Evolutionary conservation across 1,284 basidiomycete species (phyloP).

Genomic region (Trichosporon ovoides): DNA sequence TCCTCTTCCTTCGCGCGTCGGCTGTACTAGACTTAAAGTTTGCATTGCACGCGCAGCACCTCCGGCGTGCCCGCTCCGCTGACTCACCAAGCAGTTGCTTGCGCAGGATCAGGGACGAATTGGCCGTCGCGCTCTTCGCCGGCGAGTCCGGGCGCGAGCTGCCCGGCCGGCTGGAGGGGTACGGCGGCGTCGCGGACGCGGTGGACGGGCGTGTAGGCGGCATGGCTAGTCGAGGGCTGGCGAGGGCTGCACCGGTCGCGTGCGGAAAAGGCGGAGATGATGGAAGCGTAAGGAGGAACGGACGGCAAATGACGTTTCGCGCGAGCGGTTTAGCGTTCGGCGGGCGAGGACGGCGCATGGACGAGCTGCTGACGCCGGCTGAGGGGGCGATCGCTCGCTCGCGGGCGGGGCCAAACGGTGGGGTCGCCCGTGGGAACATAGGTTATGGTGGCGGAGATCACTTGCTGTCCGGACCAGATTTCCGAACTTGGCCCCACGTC

Average conservation of each 20-base stretch:
- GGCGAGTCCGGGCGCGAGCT: conserved; percentile 38
- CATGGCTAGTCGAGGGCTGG: conserved; percentile 21
- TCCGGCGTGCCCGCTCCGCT: no score
- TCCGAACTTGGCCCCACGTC: no score
- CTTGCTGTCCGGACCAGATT: not conserved
- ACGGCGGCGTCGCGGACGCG: conserved; percentile 24
- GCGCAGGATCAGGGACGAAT: conserved; percentile 60
- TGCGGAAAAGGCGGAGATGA: not conserved
- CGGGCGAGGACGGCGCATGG: not conserved
- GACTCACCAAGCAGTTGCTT: conserved; percentile 60
- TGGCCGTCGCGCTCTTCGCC: conserved; percentile 26
- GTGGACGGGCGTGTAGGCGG: conserved; percentile 26
- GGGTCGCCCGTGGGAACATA: no score
- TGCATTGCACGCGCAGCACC: no score
- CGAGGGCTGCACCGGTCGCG: not conserved
- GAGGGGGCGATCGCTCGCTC: not conserved
- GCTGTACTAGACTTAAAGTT: no score
- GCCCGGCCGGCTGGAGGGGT: conserved; percentile 35
- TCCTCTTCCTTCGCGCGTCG: no score
- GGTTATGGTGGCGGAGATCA: no score
- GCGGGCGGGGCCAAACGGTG: no score
- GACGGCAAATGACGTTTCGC: not conserved
- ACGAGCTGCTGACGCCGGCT: not conserved
- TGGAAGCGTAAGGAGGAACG: not conserved
- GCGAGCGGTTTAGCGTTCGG: not conserved